Percentiles rank a stretch among this genome's conserved stretches.
Conservation (phyloP, 257 asterid species). For the Solanum dulcamara region DNA sequence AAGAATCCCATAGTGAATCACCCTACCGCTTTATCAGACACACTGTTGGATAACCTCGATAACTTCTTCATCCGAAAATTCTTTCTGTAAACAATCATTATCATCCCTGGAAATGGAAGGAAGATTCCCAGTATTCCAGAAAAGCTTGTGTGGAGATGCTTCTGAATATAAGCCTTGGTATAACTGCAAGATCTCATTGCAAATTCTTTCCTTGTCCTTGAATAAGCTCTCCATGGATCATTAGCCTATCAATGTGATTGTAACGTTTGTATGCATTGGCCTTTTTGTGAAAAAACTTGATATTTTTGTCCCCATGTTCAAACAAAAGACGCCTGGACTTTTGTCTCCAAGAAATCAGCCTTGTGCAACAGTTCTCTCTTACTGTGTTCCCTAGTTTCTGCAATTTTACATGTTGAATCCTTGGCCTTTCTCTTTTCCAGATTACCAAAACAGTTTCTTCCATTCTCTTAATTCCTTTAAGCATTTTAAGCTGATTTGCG, state of each 20-base stretch:
- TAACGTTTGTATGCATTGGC: not conserved
- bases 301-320: not conserved
- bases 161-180: not conserved
- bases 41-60: not conserved
- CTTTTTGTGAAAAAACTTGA: not conserved
- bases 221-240: not conserved
- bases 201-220: not conserved
- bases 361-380: not conserved
- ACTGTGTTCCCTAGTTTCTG: not conserved
- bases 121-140: not conserved
- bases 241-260: not conserved
- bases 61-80: not conserved
- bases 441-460: not conserved
- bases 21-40: not conserved
- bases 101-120: not conserved
- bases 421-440: not conserved
- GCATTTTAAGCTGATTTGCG: not conserved
- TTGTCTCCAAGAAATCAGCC: not conserved
- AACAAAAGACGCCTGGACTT: not conserved
- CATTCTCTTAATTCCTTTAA: not conserved
- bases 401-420: not conserved
- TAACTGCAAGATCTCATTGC: not conserved
- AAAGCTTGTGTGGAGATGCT: not conserved
- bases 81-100: not conserved
- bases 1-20: not conserved